Conservation (phyloP, 2,329 filamentous ascomycete genomes). For the Capronia coronata region DNA sequence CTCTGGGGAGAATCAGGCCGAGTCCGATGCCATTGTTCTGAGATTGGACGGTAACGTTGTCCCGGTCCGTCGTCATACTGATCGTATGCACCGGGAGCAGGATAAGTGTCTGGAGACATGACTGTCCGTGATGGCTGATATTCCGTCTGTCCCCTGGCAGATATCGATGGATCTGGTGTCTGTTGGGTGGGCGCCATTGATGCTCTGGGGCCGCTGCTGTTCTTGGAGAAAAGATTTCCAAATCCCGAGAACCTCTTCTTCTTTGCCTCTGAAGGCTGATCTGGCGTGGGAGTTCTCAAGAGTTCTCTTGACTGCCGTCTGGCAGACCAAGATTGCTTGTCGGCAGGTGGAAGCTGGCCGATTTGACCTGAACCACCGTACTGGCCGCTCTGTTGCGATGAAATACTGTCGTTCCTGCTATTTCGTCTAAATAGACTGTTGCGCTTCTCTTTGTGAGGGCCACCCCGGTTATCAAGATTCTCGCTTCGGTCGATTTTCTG, state of each 20-base stretch:
- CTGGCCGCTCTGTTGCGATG: slow-evolving; percentile 20
- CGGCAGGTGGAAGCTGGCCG: slow-evolving; percentile 15
- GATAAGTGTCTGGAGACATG: slow-evolving; percentile 14
- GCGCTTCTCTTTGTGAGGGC: slow-evolving; percentile 17
- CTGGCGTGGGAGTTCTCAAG: slow-evolving; percentile 7
- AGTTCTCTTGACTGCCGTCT: slow-evolving; percentile 13
- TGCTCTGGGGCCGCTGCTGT: slow-evolving; percentile 8
- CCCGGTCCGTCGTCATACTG: background rate
- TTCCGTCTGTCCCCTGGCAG: background rate
- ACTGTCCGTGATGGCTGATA: slow-evolving; percentile 6
- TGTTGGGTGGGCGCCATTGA: slow-evolving; percentile 3
- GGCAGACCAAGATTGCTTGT: slow-evolving; percentile 6
- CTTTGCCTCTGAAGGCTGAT: slow-evolving; percentile 16
- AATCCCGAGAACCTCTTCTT: slow-evolving; percentile 26
- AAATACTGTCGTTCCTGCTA: slow-evolving; percentile 20
- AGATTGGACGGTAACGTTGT: background rate
- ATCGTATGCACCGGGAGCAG: background rate
- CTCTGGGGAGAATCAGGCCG: background rate
- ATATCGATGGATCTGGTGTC: background rate
- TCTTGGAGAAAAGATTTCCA: slow-evolving; percentile 17
- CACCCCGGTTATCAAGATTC: background rate
- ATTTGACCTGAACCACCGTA: slow-evolving; percentile 12
- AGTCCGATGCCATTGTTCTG: background rate
- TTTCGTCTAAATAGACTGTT: slow-evolving; percentile 15
- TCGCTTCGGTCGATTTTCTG: slow-evolving; percentile 12